A percentile compares a stretch with the other conserved stretches of the same genome.
These are phyloP conservation scores for Ophiostoma montium DNA, from an alignment of 2,329 filamentous ascomycete species.

Conservation along the genomic window DNA sequence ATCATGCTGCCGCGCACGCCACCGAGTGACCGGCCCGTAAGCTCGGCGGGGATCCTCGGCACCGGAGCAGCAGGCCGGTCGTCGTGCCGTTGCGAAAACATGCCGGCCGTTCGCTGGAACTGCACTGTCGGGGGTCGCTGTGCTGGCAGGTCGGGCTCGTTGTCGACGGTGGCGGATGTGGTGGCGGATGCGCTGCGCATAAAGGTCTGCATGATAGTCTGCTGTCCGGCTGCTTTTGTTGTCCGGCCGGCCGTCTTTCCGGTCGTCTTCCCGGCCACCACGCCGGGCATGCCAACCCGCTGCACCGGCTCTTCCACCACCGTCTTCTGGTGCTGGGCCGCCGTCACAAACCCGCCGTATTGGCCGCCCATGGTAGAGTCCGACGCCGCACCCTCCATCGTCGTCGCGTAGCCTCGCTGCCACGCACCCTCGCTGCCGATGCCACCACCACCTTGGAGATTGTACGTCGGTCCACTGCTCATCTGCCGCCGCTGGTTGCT, in stretches of 20 bases:
- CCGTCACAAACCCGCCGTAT: conserved; percentile 47
- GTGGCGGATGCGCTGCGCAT: conserved; percentile 1
- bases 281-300: conserved; percentile 16
- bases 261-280: conserved; percentile 19
- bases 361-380: conserved; percentile 43
- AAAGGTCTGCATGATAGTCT: conserved; percentile 7
- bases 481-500: conserved; percentile 18
- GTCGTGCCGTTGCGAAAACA: background rate
- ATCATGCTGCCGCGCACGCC: conserved; percentile 18
- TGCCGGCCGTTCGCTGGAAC: conserved; percentile 4
- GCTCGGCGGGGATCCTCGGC: conserved; percentile 19
- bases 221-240: conserved; percentile 1
- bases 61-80: background rate
- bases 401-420: conserved; percentile 38
- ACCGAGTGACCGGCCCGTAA: conserved; percentile 29
- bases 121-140: background rate
- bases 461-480: conserved; percentile 1
- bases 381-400: conserved; percentile 40
- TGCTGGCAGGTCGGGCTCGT: background rate
- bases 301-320: conserved; percentile 23
- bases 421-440: conserved; percentile 18
- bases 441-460: conserved; percentile 11
- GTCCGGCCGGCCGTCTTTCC: background rate
- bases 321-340: conserved; percentile 35
- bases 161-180: background rate